Evolutionary conservation across 495 filamentous ascomycete species (phyloP).

Genomic region (Neohortaea acidophila): DNA sequence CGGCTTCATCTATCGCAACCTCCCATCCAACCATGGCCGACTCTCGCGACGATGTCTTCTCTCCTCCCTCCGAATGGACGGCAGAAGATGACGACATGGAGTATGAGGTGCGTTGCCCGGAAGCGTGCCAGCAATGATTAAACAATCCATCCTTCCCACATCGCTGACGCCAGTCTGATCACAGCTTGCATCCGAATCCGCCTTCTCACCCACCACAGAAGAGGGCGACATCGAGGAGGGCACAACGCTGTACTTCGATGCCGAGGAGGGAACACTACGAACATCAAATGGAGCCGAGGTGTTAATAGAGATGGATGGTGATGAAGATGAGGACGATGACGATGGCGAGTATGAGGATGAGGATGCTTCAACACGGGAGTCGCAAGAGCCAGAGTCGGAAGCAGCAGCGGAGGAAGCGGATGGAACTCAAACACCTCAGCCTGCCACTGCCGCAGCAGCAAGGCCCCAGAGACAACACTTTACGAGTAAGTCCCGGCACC

Average conservation of each 20-base stretch:
- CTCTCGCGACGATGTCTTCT: conserved; percentile 1
- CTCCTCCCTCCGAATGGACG: conserved; percentile 7
- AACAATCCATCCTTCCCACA: conserved; percentile 23
- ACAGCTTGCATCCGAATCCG: conserved; percentile 3
- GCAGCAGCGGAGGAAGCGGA: too few species aligned
- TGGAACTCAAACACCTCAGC: conserved; percentile 10
- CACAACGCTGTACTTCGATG: conserved; percentile 18
- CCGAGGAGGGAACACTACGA: conserved; percentile 15
- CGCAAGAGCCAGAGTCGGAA: too few species aligned
- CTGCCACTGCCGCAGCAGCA: neutral
- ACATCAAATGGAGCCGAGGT: conserved; percentile 30
- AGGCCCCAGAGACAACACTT: neutral
- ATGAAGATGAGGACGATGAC: conserved; percentile 29
- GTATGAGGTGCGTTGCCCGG: conserved; percentile 19
- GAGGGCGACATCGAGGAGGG: conserved; percentile 20
- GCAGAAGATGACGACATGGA: conserved; percentile 30
- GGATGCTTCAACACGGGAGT: neutral
- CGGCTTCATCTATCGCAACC: too few species aligned
- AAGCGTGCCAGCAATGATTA: conserved; percentile 4
- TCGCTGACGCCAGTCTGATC: neutral
- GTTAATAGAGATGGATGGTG: conserved; percentile 8
- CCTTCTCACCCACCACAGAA: conserved; percentile 17
- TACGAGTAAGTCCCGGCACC: too few species aligned
- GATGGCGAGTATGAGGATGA: conserved; percentile 15
- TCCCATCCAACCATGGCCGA: neutral